A percentile compares a stretch with the other conserved stretches of the same genome.
phyloP scores from a whole-genome alignment of 164 flowering plant species.

The Platanus orientalis region DNA sequence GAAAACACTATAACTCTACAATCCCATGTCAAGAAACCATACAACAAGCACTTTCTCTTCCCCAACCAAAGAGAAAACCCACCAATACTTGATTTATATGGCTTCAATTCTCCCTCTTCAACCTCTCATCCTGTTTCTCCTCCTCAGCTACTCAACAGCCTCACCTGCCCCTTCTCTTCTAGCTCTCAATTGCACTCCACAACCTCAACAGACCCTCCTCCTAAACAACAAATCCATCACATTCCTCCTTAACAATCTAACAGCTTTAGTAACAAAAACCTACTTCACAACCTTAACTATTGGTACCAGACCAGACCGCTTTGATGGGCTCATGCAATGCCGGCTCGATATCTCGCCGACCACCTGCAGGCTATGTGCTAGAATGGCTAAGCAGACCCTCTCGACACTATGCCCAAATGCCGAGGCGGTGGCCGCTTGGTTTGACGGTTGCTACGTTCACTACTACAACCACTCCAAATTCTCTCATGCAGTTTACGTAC shows the following conservation, averaged over 20 bases:
- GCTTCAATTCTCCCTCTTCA: neutral
- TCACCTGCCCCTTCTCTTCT: constrained; percentile 11
- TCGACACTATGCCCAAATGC: constrained; percentile 4
- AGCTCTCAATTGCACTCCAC: constrained; percentile 17
- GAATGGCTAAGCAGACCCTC: constrained; percentile 2
- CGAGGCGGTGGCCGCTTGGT: constrained; percentile 15
- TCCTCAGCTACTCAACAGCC: neutral
- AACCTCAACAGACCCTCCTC: neutral
- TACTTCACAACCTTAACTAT: constrained; percentile 1
- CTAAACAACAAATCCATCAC: neutral
- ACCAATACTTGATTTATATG: too few species aligned
- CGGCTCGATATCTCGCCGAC: constrained; percentile 10
- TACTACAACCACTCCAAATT: constrained; percentile 7
- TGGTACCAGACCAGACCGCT: neutral
- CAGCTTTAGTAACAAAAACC: constrained; percentile 3
- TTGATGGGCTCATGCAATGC: constrained; percentile 18
- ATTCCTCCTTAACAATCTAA: constrained; percentile 3
- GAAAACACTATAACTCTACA: too few species aligned
- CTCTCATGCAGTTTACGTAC: neutral
- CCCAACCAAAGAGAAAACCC: too few species aligned
- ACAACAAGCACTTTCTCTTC: too few species aligned
- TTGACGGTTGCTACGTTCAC: constrained; percentile 19
- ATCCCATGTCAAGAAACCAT: too few species aligned
- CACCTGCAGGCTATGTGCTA: constrained; percentile 8
- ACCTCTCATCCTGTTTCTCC: neutral